phyloP scores from a whole-genome alignment of 768 basidiomycete species.

The Podaxis mareebaensis region DNA sequence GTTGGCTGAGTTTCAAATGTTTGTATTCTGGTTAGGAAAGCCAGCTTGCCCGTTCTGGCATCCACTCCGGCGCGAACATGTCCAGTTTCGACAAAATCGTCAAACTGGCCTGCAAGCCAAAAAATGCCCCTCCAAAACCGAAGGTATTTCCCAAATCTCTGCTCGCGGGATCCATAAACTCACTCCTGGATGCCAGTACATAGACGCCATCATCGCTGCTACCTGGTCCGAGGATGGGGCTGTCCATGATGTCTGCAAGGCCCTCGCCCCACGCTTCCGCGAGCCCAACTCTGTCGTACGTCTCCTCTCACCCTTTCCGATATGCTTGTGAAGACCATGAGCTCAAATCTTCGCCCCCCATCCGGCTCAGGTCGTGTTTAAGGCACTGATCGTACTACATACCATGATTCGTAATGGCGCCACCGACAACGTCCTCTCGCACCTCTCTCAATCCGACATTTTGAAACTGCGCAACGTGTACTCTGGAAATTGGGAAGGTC shows the following conservation, averaged over 20 bases:
- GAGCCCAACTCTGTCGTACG: conserved; percentile 91
- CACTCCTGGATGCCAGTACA: conserved; percentile 58
- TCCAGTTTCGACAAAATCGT: conserved; percentile 90
- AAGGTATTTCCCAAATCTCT: conserved; percentile 55
- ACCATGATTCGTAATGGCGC: conserved; percentile 97
- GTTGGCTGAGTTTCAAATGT: conserved; percentile 17
- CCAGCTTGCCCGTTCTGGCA: background rate
- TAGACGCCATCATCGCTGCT: conserved; percentile 94
- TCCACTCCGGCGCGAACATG: conserved; percentile 37
- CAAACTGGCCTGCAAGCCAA: conserved; percentile 96
- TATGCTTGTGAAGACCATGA: background rate
- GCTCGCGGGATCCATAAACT: conserved; percentile 3
- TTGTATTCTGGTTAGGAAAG: conserved; percentile 3
- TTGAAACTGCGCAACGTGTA: conserved; percentile 80
- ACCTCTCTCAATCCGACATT: conserved; percentile 82
- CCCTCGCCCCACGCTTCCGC: conserved; percentile 78
- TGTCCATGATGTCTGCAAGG: conserved; percentile 89
- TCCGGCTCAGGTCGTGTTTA: conserved; percentile 86
- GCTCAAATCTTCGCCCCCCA: conserved; percentile 1
- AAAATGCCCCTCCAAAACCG: conserved; percentile 91
- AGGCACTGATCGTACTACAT: conserved; percentile 92
- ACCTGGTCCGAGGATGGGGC: conserved; percentile 97
- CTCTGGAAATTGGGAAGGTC: conserved; percentile 89
- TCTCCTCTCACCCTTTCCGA: conserved; percentile 14
- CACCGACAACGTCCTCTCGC: conserved; percentile 87